Conservation (phyloP, 2,329 filamentous ascomycete species). For the Colletotrichum sp. region DNA sequence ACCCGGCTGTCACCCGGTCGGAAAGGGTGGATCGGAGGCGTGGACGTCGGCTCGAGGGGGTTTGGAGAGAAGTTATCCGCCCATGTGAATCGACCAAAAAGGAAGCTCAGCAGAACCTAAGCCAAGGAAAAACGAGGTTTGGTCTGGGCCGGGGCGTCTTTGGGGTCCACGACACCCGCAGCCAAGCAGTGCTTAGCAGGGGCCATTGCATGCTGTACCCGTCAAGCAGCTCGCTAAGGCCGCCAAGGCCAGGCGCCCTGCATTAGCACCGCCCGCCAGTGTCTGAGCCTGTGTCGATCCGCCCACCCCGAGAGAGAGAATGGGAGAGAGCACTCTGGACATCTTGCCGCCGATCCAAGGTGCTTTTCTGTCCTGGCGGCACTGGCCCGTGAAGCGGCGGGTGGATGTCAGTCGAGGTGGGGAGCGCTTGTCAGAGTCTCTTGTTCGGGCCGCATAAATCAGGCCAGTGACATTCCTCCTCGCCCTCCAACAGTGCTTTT, state of each 20-base stretch:
- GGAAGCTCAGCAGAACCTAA: not conserved
- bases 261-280: slow-evolving; percentile 14
- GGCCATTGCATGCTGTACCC: slow-evolving; percentile 10
- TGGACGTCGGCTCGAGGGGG: not conserved
- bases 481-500: not conserved
- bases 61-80: not conserved
- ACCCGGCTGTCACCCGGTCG: not conserved
- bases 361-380: not conserved
- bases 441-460: not conserved
- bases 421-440: not conserved
- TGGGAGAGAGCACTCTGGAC: not conserved
- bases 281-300: slow-evolving; percentile 14
- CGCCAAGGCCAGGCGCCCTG: slow-evolving; percentile 20
- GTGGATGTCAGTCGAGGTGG: not conserved
- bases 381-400: not conserved
- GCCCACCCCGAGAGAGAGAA: not conserved
- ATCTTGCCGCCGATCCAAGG: not conserved
- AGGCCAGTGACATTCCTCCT: slow-evolving; percentile 3
- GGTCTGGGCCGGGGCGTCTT: not conserved
- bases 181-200: not conserved
- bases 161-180: slow-evolving; percentile 5
- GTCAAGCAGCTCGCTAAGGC: slow-evolving; percentile 10
- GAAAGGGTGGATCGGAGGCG: not conserved
- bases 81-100: not conserved
- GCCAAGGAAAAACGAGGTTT: not conserved